phyloP scores from a whole-genome alignment of 768 basidiomycete species.

The Mycena amicta region DNA sequence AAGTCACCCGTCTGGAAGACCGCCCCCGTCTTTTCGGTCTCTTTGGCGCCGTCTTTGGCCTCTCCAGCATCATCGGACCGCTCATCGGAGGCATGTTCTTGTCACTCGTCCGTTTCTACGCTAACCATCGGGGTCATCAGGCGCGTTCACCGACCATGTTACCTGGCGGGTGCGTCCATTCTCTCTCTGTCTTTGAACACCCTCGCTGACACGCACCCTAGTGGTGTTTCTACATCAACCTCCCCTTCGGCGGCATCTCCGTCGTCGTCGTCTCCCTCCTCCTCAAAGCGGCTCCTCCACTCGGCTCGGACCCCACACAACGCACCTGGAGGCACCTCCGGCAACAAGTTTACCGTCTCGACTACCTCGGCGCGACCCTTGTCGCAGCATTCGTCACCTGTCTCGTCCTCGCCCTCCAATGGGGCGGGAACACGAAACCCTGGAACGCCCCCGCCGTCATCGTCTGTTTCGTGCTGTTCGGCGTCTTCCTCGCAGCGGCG shows the following conservation, averaged over 20 bases:
- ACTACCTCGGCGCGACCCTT: slow-evolving; percentile 41
- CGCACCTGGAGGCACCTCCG: slow-evolving; percentile 12
- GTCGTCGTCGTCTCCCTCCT: slow-evolving; percentile 13
- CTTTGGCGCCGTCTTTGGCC: slow-evolving; percentile 24
- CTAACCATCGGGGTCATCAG: no score
- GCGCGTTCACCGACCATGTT: slow-evolving; percentile 29
- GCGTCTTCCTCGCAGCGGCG: no score
- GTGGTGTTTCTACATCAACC: slow-evolving; percentile 20
- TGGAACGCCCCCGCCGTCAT: slow-evolving; percentile 34
- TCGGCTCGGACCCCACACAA: slow-evolving; percentile 19
- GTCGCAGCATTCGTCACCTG: slow-evolving; percentile 36
- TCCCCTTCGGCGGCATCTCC: slow-evolving; percentile 25
- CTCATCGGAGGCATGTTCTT: slow-evolving; percentile 30
- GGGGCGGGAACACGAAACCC: slow-evolving; percentile 47
- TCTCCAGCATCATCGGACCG: slow-evolving; percentile 24
- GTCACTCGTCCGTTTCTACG: no score
- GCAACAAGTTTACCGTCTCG: slow-evolving; percentile 26
- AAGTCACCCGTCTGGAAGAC: slow-evolving; percentile 42
- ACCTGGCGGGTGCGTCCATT: not conserved
- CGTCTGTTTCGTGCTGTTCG: no score
- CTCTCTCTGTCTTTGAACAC: not conserved
- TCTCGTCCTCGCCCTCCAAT: slow-evolving; percentile 44
- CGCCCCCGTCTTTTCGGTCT: slow-evolving; percentile 29
- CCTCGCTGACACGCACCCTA: not conserved
- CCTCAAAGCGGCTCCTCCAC: slow-evolving; percentile 17